Percentiles rank a stretch among this genome's conserved stretches.
Conservation (phyloP, 1,139 yeast genomes). For the Blastobotrys persicus region DNA sequence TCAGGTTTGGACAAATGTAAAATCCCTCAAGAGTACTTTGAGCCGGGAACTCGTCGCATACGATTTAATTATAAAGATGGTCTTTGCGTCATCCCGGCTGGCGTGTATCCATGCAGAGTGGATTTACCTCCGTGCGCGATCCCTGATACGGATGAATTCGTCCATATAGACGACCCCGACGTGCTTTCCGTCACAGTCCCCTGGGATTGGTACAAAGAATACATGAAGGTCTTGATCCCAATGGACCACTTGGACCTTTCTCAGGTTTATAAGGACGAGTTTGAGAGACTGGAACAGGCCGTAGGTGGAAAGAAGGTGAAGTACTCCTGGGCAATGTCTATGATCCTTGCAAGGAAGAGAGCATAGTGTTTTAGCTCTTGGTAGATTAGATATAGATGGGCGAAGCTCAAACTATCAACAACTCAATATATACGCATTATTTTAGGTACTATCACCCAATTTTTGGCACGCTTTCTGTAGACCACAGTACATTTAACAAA, state of each 20-base stretch:
- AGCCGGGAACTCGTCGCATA: neutral
- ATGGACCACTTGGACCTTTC: neutral
- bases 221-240: neutral
- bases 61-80: neutral
- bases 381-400: neutral
- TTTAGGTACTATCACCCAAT: no score
- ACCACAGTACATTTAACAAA: no score
- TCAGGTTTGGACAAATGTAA: neutral
- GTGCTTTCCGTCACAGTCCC: neutral
- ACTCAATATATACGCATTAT: no score
- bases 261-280: neutral
- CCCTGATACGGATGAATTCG: neutral
- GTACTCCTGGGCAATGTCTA: neutral
- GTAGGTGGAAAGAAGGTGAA: neutral
- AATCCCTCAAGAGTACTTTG: neutral
- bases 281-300: neutral
- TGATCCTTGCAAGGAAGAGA: neutral
- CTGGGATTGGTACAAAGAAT: neutral
- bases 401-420: neutral
- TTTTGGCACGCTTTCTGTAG: no score
- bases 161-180: neutral
- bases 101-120: neutral
- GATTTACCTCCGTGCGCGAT: neutral
- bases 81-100: neutral
- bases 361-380: no score